These are phyloP conservation scores for Aspergillus candidus DNA, from an alignment of 2,329 filamentous ascomycete genomes.

Conservation along the genomic window DNA sequence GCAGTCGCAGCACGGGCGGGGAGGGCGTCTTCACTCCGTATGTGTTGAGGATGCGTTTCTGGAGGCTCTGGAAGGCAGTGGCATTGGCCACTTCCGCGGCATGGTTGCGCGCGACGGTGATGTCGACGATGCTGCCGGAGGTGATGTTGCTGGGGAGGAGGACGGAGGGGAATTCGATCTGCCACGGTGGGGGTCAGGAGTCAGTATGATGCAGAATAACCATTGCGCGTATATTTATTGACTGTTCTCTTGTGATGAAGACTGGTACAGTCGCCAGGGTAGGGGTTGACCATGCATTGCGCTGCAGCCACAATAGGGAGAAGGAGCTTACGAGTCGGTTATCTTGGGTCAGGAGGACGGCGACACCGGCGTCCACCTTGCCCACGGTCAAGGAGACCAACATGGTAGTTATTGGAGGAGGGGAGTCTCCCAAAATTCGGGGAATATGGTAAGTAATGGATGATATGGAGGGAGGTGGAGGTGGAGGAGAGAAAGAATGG, in stretches of 20 bases:
- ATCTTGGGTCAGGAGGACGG: conserved; percentile 91
- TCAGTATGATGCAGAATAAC: conserved; percentile 6
- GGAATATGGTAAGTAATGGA: conserved; percentile 12
- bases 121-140: conserved; percentile 95
- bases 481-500: neutral
- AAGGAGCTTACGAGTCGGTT: conserved; percentile 73
- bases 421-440: neutral
- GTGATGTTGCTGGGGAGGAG: conserved; percentile 92
- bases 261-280: neutral
- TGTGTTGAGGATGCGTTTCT: conserved; percentile 76
- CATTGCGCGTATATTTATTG: neutral
- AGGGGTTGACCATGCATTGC: conserved; percentile 1
- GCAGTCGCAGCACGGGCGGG: conserved; percentile 75
- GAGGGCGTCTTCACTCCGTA: conserved; percentile 77
- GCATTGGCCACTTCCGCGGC: conserved; percentile 69
- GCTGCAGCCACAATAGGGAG: conserved; percentile 5
- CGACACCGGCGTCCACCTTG: conserved; percentile 98
- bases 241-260: neutral
- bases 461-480: conserved; percentile 1
- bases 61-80: conserved; percentile 73
- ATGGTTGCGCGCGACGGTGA: conserved; percentile 84
- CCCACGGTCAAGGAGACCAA: conserved; percentile 95
- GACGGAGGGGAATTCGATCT: conserved; percentile 99
- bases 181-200: conserved; percentile 9
- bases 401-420: conserved; percentile 52